A percentile compares a stretch with the other conserved stretches of the same genome.
Conservation (phyloP, 2,329 filamentous ascomycete genomes). For the Penicillium sp. region DNA sequence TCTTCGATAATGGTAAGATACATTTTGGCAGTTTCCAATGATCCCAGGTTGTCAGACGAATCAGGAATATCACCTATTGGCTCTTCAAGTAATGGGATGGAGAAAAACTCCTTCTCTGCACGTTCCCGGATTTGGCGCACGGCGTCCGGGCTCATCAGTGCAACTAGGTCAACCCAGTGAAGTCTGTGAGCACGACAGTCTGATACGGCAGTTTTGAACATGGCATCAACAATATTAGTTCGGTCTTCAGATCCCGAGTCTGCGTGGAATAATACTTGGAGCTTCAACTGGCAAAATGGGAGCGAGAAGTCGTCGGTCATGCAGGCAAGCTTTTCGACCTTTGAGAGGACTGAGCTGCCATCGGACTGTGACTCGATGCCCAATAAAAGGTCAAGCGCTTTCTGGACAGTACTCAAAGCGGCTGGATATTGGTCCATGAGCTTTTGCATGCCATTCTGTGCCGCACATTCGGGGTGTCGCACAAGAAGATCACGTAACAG, state of each 20-base stretch:
- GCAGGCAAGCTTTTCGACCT: conserved; percentile 38
- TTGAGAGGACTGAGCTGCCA: conserved; percentile 23
- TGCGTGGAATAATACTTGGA: conserved; percentile 41
- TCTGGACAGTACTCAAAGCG: conserved; percentile 29
- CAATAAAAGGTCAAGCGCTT: conserved; percentile 37
- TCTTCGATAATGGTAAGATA: conserved; percentile 44
- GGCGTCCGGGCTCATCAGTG: conserved; percentile 40
- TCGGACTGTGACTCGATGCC: conserved; percentile 26
- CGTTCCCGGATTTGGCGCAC: conserved; percentile 44
- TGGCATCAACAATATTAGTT: conserved; percentile 38
- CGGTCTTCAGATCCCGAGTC: conserved; percentile 30
- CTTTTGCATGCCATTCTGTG: conserved; percentile 32
- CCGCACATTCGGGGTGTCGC: conserved; percentile 31
- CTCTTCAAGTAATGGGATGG: conserved; percentile 35
- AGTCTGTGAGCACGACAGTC: conserved; percentile 36
- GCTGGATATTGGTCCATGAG: conserved; percentile 30
- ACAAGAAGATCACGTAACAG: conserved; percentile 38
- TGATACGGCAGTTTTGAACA: conserved; percentile 42
- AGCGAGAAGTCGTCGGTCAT: conserved; percentile 46
- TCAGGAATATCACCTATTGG: conserved; percentile 12
- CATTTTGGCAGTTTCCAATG: conserved; percentile 36
- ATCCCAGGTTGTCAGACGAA: conserved; percentile 14
- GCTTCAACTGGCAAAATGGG: conserved; percentile 44
- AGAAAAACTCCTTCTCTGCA: conserved; percentile 43
- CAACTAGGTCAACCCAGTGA: conserved; percentile 43